Base-by-base conservation (phyloP, 2,329 filamentous ascomycete genomes). In the Tolypocladium endophyticum region DNA sequence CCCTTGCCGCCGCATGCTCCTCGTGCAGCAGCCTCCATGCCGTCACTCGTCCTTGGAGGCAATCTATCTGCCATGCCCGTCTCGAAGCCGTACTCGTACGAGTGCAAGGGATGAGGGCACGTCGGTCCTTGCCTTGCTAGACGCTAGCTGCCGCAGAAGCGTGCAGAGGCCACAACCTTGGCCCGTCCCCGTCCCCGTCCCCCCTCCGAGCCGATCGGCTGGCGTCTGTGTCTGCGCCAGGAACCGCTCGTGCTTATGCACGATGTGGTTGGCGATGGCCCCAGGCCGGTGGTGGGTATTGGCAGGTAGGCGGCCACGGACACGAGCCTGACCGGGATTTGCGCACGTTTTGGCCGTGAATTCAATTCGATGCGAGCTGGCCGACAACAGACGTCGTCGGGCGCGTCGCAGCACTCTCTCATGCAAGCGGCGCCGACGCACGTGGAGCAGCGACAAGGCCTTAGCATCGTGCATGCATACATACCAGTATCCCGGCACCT, bases 171-270 rank as follows among this genome's bases (percentile, higher is more conserved):
- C 45, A 52, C 16, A 52, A 28, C 47, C 25, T 43, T 43, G 45
- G 45, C 47, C 47, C 25, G 45, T 28, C 45, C 25, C 45, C 23
- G 23, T 25, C 23, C 43, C 43, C 23, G 23, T 25, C 43, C 43
- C 43, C 47, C 47, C 18, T 28, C 47, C 47, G 28, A 52, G 20
- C 47, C 47, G 47, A 33, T 52, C 28, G 28, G 28, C 47, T 52
- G 47, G 47, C 47, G 47, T 52, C 47, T 52, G 28, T 52, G 28
- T 33, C 47, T 20, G 28, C 47, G 28, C 47, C 56, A 58, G 56
- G 56, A 58, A 58, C 56, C 56, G 56, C 35, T 57, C 56, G 23
- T 57, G 56, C 45, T n/a, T n/a, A 52, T 30, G 47, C 38, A 57
- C 4, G 28, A 52, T 30, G 47, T 33, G 47, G 47, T 52, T 52